Evolutionary conservation across 2,329 filamentous ascomycete species (phyloP), one percentile per base, ranked within the genome.

Genomic region (Aspergillus sclerotialis): DNA sequence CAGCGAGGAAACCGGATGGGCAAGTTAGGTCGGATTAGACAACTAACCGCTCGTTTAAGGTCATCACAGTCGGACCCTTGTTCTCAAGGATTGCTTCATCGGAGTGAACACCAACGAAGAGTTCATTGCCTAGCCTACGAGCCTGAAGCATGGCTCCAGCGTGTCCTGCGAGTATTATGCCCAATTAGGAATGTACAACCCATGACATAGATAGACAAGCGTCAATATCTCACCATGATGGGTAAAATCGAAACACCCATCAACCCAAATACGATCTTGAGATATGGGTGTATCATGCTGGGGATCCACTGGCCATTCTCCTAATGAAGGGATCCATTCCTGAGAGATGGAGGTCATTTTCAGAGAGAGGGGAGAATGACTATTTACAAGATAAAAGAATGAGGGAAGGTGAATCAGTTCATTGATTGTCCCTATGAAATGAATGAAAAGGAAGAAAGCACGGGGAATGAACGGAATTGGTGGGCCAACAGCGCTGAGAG

Each of bases 171-270:
- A 4, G 14, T 13, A 35, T 37, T 36, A 29, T 38, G 28, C 32
- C 21, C 25, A 28, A 35, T 40, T 35, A 36, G 32, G 33, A 28
- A 16, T 16, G 15, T 23, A 33, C 34, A 16, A 18, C 27, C 19
- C 21, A 15, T 15, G 24, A 33, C 32, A 15, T 24, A 33, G 28
- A 15, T 27, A 14, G 11, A n/a, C n/a, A n/a, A n/a, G 24, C 16
- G 12, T 10, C 17, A 15, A 32, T 24, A 28, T 28, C 67, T 47
- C 63, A 87, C 85, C 92, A 61, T 96, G 92, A 62, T 98, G 92
- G 67, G 89, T 93, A 66, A 98, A 98, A 69, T 98, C 92, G 68
- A 95, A 98, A 72, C 92, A 98, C 43, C 92, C 92, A 61, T 98
- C 92, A 16, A 98, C 84, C 93, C 93, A 98, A 53, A 98, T 85